Percentiles rank a stretch among this genome's conserved stretches.
Evolutionary conservation across 2,329 filamentous ascomycete species (phyloP).

Genomic region (Fusarium agapanthi): DNA sequence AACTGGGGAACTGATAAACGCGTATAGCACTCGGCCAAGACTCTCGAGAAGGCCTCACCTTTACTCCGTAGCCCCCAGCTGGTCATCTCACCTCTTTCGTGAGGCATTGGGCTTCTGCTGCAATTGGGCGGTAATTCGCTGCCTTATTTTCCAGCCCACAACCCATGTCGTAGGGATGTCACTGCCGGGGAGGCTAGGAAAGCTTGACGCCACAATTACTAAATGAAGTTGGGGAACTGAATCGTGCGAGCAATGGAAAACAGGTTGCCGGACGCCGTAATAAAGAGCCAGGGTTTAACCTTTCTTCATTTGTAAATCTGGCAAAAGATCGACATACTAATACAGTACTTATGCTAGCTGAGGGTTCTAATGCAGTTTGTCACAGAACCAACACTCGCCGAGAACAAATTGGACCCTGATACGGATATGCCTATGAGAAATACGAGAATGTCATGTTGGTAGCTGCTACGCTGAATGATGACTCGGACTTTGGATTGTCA

Average conservation of each 20-base stretch:
- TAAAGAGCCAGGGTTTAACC: background rate
- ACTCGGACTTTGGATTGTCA: background rate
- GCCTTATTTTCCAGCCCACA: background rate
- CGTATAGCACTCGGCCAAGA: background rate
- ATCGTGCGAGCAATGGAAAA: background rate
- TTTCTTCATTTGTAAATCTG: background rate
- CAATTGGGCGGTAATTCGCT: background rate
- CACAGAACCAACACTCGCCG: background rate
- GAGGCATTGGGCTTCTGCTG: background rate
- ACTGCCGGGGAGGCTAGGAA: background rate
- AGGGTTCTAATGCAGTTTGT: background rate
- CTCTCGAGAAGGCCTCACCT: background rate
- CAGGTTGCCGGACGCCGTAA: background rate
- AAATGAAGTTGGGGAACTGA: background rate
- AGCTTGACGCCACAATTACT: background rate
- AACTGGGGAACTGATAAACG: background rate
- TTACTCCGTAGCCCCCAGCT: background rate
- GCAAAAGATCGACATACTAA: background rate
- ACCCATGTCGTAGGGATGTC: background rate
- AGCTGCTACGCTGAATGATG: background rate
- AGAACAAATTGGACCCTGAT: background rate
- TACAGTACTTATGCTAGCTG: background rate
- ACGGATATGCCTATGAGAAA: background rate
- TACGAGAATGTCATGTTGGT: background rate
- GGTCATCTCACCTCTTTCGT: background rate